Evolutionary conservation across 75 land plant species (phyloP).

Genomic region (Isoetes taiwanensis): DNA sequence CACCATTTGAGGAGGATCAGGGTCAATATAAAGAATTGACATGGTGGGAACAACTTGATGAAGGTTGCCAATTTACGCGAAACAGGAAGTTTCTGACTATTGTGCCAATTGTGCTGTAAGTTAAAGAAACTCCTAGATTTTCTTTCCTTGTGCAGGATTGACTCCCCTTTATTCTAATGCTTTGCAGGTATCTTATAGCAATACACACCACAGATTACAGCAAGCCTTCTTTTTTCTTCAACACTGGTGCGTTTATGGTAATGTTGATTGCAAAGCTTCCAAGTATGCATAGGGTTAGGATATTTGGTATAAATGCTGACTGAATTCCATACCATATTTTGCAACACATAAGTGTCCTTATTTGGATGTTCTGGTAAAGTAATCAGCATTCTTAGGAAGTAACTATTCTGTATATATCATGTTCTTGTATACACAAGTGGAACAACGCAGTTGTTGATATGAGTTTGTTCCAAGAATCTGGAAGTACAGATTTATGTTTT

Average conservation of each 20-base stretch:
- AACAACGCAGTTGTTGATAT: too few species aligned
- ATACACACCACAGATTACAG: constrained; percentile 84
- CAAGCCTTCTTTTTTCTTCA: constrained; percentile 59
- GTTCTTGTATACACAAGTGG: too few species aligned
- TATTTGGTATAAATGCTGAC: constrained; percentile 79
- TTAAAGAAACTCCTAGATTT: neutral
- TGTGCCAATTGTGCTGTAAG: constrained; percentile 75
- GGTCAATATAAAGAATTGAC: constrained; percentile 64
- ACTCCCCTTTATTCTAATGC: neutral
- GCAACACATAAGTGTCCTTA: too few species aligned
- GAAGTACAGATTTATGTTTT: too few species aligned
- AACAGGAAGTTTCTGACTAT: constrained; percentile 80
- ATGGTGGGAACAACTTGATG: constrained; percentile 92
- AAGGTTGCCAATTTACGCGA: constrained; percentile 75
- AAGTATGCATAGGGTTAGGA: constrained; percentile 85
- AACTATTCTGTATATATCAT: too few species aligned
- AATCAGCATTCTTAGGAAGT: too few species aligned
- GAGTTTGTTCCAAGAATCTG: too few species aligned
- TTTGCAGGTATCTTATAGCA: constrained; percentile 76
- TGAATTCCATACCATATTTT: neutral
- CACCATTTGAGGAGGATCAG: constrained; percentile 84
- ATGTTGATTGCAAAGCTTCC: constrained; percentile 87
- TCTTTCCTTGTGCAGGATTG: constrained; percentile 9
- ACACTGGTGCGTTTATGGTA: constrained; percentile 65
- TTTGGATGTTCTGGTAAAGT: too few species aligned